Conservation (phyloP, 345 rosid species). For the Aquilaria yunnanensis region DNA sequence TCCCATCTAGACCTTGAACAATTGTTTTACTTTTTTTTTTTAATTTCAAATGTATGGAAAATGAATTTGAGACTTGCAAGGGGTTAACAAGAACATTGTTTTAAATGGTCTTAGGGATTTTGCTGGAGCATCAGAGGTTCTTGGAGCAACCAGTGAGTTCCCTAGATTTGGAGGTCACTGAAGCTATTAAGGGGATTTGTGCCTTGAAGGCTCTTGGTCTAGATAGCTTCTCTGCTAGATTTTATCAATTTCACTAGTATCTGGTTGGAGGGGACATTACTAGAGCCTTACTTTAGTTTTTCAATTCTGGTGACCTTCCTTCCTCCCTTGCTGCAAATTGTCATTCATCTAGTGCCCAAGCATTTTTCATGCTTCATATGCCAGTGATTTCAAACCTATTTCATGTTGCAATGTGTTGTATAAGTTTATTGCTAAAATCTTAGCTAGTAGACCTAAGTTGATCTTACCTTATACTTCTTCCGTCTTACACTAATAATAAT, state of each 20-base stretch:
- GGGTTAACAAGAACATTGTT: too few relatives aligned
- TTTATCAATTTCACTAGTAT: neutral
- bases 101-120: too few relatives aligned
- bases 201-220: neutral
- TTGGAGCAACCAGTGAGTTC: too few relatives aligned
- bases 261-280: neutral
- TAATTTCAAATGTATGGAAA: too few relatives aligned
- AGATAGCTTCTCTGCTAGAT: neutral
- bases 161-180: too few relatives aligned
- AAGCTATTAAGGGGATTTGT: neutral
- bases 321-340: neutral
- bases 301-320: neutral
- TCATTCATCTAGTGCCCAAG: neutral
- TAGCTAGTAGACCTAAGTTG: neutral
- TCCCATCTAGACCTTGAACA: too few relatives aligned
- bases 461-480: neutral
- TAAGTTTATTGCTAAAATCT: neutral
- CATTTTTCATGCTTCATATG: neutral
- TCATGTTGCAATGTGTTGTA: neutral
- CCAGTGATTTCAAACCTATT: neutral
- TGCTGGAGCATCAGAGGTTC: too few relatives aligned
- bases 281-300: neutral
- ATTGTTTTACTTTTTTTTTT: too few relatives aligned
- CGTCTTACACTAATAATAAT: too few relatives aligned
- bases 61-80: too few relatives aligned